Base-by-base conservation (phyloP, 2,329 filamentous ascomycete genomes). In the Orbilia brochopaga region DNA sequence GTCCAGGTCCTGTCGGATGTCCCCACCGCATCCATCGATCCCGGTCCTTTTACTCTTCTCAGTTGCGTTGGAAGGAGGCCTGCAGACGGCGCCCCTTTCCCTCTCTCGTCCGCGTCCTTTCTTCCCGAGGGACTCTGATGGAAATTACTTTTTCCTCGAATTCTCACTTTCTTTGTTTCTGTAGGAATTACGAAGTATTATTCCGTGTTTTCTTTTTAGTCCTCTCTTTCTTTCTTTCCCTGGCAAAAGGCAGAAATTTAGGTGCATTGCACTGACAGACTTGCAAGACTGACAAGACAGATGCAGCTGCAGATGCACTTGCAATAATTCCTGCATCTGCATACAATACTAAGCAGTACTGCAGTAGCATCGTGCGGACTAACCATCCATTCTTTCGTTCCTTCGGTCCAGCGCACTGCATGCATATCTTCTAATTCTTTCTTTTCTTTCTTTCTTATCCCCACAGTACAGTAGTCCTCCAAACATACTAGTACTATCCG, bases 341-440 rank as follows among this genome's bases (percentile, higher is more conserved):
- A 54, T 62, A 35, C 37, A 17, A 27, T 58, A 50, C 51, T 27
- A 42, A 11, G n/a, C 51, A 63, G 53, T 66, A 60, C 40, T 56
- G 53, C 37, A 54, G 32, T 66, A 60, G 44, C 30, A 66, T 60
- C 44, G 48, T 32, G 59, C 53, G 55, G 40, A 50, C 55, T 52
- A 50, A 37, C 57, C 50, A 50, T 50, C 57, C 50, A 42, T 70
- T 64, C 35, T 59, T 60, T 52, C 55, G 48, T 74, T 60, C 55
- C 58, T 69, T 73, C 62, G 65, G 54, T 54, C 32, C 21, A 11
- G 23, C 11, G 6, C 6, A 5, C 35, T 44, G 8, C 44, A 21
- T 57, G 27, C 35, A 24, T 24, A 52, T n/a, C n/a, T n/a, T n/a
- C n/a, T n/a, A n/a, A n/a, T 8, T 32, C 27, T 32, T 32, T 3